Percentiles rank a stretch among this genome's conserved stretches.
These are phyloP conservation scores for Boletus fagicola DNA, from an alignment of 768 basidiomycete genomes.

Conservation along the genomic window DNA sequence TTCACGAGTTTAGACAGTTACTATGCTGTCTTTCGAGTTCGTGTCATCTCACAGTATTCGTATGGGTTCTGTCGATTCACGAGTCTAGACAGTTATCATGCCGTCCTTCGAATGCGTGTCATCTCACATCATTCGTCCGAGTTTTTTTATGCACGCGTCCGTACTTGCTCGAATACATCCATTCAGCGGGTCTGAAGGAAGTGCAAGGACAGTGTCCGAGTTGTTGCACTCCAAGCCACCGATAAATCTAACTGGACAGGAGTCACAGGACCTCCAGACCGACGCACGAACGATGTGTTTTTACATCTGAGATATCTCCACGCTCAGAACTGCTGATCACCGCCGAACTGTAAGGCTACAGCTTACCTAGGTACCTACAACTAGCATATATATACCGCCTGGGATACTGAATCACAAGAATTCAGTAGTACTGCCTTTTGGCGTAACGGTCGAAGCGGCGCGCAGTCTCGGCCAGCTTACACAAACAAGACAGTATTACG, in stretches of 20 bases:
- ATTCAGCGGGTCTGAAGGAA: background rate
- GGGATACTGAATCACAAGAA: too few species aligned
- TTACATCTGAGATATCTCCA: background rate
- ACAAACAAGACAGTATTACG: too few species aligned
- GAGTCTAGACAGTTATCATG: background rate
- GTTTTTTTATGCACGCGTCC: background rate
- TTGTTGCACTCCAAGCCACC: background rate
- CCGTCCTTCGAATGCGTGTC: background rate
- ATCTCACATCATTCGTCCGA: too few species aligned
- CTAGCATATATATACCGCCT: too few species aligned
- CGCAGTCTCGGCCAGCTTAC: too few species aligned
- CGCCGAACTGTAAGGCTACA: too few species aligned
- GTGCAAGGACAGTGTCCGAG: background rate
- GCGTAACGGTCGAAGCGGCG: too few species aligned
- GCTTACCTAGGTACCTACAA: too few species aligned
- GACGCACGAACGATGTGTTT: background rate
- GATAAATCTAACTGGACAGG: background rate
- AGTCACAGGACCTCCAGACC: background rate
- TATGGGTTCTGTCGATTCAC: background rate
- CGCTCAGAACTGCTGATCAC: background rate
- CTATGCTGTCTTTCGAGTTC: too few species aligned
- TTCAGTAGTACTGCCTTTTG: too few species aligned
- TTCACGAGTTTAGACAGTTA: too few species aligned
- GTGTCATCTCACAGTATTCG: too few species aligned
- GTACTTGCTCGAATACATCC: background rate